phyloP scores from a whole-genome alignment of 129 eudicot species.

The Flaveria bidentis region DNA sequence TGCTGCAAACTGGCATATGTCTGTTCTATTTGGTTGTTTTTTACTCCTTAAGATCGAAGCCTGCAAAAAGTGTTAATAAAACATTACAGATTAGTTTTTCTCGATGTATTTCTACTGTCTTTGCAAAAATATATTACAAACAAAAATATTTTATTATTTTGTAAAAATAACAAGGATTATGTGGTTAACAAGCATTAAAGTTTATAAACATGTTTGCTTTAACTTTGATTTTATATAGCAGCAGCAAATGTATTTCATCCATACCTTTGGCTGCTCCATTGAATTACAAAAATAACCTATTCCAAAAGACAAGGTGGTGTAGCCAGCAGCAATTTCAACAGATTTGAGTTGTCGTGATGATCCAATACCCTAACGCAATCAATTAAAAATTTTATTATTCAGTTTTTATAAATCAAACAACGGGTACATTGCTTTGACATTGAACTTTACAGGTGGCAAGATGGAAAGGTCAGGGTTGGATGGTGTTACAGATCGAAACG shows the following conservation, averaged over 20 bases:
- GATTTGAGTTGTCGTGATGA: constrained; percentile 55
- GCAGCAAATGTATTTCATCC: constrained; percentile 5
- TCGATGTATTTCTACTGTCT: neutral
- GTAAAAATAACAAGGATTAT: neutral
- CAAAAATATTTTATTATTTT: neutral
- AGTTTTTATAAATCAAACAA: constrained; percentile 4
- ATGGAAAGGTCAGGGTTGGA: neutral
- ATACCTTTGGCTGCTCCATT: constrained; percentile 88
- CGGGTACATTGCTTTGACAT: neutral
- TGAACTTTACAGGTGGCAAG: constrained; percentile 5
- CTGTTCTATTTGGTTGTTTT: constrained; percentile 41
- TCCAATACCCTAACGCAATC: constrained; percentile 43
- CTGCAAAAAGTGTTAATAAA: constrained; percentile 40
- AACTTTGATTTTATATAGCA: neutral
- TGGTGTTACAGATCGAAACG: neutral
- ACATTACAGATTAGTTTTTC: neutral
- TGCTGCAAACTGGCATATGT: constrained; percentile 68
- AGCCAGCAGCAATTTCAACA: constrained; percentile 86
- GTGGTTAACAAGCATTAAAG: neutral
- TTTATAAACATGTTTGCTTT: neutral
- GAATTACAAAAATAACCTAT: constrained; percentile 86
- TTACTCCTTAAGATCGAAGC: constrained; percentile 66
- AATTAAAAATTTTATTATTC: constrained; percentile 11
- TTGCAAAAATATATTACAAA: neutral
- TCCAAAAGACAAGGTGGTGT: constrained; percentile 81